A percentile compares a stretch with the other conserved stretches of the same genome.
phyloP scores from a whole-genome alignment of 2,329 filamentous ascomycete species.

The Trichoderma sp. region DNA sequence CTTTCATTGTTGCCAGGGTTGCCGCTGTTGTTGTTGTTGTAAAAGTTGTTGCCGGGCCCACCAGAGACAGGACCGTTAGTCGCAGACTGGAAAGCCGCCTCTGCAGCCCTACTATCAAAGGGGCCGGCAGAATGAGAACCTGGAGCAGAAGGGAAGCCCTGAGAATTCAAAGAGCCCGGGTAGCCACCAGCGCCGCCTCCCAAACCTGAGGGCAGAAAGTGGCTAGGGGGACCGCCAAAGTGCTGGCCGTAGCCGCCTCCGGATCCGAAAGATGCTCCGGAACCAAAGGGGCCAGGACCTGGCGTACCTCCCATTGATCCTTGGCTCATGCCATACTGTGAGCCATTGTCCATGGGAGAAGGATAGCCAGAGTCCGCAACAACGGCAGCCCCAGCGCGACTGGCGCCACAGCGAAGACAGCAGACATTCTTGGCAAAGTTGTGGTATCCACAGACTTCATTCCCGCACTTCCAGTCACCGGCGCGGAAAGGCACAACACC shows the following conservation, averaged over 20 bases:
- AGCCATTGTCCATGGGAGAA: conserved; percentile 83
- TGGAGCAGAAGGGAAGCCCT: conserved; percentile 70
- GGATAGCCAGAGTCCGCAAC: conserved; percentile 92
- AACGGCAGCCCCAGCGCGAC: conserved; percentile 88
- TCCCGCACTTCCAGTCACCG: conserved; percentile 98
- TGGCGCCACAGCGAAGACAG: conserved; percentile 93
- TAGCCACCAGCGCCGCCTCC: conserved; percentile 71
- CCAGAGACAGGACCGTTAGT: conserved; percentile 78
- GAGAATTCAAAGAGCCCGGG: conserved; percentile 76
- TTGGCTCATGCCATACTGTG: conserved; percentile 81
- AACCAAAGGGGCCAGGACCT: conserved; percentile 74
- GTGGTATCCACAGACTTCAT: conserved; percentile 96
- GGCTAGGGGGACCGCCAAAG: conserved; percentile 84
- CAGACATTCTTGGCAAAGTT: conserved; percentile 99
- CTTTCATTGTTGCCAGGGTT: conserved; percentile 69
- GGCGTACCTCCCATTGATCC: conserved; percentile 84
- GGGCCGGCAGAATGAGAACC: conserved; percentile 80
- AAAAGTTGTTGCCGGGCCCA: conserved; percentile 62
- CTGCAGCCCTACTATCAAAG: conserved; percentile 90
- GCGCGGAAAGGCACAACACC: conserved; percentile 95
- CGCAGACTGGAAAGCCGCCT: conserved; percentile 90
- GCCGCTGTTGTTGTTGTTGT: conserved; percentile 48
- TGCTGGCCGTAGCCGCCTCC: conserved; percentile 71
- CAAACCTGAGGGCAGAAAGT: conserved; percentile 85
- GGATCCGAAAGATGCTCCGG: conserved; percentile 66